Conservation (phyloP, 352 stramenopile species). For the Phytophthora foliorum region DNA sequence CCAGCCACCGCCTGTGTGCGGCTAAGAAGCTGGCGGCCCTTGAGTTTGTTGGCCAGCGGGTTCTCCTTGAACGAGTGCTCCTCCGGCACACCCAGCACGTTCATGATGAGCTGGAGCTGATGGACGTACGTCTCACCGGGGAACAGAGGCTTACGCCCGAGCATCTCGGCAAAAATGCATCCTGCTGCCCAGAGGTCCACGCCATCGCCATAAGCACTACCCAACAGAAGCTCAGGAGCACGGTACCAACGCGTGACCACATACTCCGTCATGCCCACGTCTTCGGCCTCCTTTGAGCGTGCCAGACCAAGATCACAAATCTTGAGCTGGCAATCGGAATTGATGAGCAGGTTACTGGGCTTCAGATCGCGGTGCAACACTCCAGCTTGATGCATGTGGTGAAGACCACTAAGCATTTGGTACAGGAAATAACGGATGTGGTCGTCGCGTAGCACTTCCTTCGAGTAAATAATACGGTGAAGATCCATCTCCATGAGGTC, state of each 20-base stretch:
- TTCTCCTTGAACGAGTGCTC: slow-evolving; percentile 92
- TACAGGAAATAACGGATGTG: slow-evolving; percentile 96
- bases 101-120: slow-evolving; percentile 92
- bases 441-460: slow-evolving; percentile 92
- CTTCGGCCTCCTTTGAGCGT: slow-evolving; percentile 86
- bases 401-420: slow-evolving; percentile 91
- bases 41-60: slow-evolving; percentile 88
- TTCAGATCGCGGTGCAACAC: slow-evolving; percentile 90
- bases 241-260: slow-evolving; percentile 93
- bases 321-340: slow-evolving; percentile 96
- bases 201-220: slow-evolving; percentile 84
- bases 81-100: slow-evolving; percentile 87
- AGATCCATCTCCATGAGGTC: slow-evolving; percentile 95
- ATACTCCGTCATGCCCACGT: slow-evolving; percentile 94
- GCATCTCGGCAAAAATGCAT: slow-evolving; percentile 92
- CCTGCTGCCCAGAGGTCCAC: slow-evolving; percentile 90
- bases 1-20: slow-evolving; percentile 82
- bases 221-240: slow-evolving; percentile 86
- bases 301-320: slow-evolving; percentile 97
- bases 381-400: slow-evolving; percentile 89
- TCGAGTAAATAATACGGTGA: slow-evolving; percentile 94
- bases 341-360: slow-evolving; percentile 90
- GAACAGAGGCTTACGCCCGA: slow-evolving; percentile 87
- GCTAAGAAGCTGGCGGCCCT: slow-evolving; percentile 85
- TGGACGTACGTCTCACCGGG: slow-evolving; percentile 90